These are phyloP conservation scores for Nakaseomyces glabratus DNA, from an alignment of 1,139 yeast species.

Conservation along the genomic window DNA sequence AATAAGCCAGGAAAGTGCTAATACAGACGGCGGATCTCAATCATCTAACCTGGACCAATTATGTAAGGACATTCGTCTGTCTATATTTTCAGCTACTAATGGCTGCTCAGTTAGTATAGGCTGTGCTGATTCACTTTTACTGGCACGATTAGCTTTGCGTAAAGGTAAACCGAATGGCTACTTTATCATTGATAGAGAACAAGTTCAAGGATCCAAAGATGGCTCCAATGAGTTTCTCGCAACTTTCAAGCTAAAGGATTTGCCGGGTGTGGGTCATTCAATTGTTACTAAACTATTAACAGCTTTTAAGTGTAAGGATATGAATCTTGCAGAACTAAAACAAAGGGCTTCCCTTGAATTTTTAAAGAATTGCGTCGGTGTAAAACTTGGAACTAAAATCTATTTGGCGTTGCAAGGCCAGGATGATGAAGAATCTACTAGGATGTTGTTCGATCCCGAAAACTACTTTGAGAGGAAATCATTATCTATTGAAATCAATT, in stretches of 20 bases:
- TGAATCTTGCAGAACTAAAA: conserved; percentile 11
- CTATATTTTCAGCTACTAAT: conserved; percentile 40
- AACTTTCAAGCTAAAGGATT: conserved; percentile 40
- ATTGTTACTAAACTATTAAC: conserved; percentile 38
- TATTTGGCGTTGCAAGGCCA: conserved; percentile 41
- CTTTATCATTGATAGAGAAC: conserved; percentile 30
- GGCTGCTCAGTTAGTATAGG: conserved; percentile 74
- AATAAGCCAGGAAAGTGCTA: conserved; percentile 12
- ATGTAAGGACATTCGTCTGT: conserved; percentile 34
- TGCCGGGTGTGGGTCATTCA: conserved; percentile 83
- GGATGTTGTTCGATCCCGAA: conserved; percentile 32
- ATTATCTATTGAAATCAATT: conserved; percentile 81
- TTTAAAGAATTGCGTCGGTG: conserved; percentile 48
- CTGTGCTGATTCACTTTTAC: conserved; percentile 55
- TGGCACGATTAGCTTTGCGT: conserved; percentile 69
- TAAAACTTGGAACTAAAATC: conserved; percentile 59
- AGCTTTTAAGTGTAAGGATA: conserved; percentile 6
- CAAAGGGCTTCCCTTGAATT: conserved; percentile 8
- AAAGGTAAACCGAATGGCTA: conserved; percentile 77
- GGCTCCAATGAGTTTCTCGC: conserved; percentile 36
- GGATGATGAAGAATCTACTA: conserved; percentile 40
- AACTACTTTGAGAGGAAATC: conserved; percentile 54
- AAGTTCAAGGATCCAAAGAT: conserved; percentile 8
- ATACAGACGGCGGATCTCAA: conserved; percentile 10
- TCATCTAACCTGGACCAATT: conserved; percentile 15